Base-by-base conservation (phyloP, 2,329 filamentous ascomycete genomes). In the Hypoxylon sp. region DNA sequence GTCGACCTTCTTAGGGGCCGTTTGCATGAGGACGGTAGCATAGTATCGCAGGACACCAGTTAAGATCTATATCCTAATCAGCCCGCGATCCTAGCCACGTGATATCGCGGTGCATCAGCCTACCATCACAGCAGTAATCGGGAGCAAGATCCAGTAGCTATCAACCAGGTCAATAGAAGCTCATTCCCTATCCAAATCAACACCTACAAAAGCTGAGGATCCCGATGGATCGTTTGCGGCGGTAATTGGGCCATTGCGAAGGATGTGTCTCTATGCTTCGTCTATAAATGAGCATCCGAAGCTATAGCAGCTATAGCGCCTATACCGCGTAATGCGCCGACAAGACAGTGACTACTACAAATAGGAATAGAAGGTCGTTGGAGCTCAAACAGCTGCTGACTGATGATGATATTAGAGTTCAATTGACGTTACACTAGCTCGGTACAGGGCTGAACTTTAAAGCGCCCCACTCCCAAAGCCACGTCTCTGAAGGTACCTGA, bases 141-240 rank as follows among this genome's bases (percentile, higher is more conserved):
- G 96, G 71, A 98, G 91, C 68, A 99, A 87, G 82, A 99, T 99
- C 96, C 96, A 99, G 87, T 98, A 98, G 84, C 96, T 99, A 64
- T 77, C 61, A 67, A 20, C 50, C 56, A 44, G 2, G 59, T 74
- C 42, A 74, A 70, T 40, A 58, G 22, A 61, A 61, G 51, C 54
- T 50, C 61, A 60, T 27, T n/a, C 6, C 7, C 25, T 50, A 31
- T 42, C 33, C 14, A 37, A 54, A 20, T 61, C 17, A 62, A 74
- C 59, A 82, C 93, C 79, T 85, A 98, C 96, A 99, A 97, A 73
- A 99, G 87, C 83, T 97, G 95, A 78, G 96, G 95, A 92, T 99
- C 97, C 89, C 96, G 84, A 85, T 97, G 92, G 89, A 99, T 98
- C 85, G 94, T 96, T 86, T 99, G 96, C 75, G 93, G 91, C 73